Evolutionary conservation across 805 yeast species (phyloP).

Genomic region (Monosporozyma aerobia): DNA sequence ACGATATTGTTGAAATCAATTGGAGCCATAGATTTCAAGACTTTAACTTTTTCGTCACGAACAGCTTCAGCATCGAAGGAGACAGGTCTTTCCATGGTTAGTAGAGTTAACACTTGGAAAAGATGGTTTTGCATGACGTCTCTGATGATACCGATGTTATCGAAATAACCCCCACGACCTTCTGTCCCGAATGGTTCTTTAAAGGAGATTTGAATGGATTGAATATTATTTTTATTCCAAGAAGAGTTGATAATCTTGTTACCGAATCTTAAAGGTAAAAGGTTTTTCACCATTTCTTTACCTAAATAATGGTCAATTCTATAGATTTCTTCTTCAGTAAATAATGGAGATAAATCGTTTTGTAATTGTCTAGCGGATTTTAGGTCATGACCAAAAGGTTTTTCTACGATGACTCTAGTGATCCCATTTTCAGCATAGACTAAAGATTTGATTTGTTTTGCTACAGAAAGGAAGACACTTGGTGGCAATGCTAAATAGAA

Average conservation of each 20-base stretch:
- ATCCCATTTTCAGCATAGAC: constrained; percentile 61
- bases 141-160: constrained; percentile 87
- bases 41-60: constrained; percentile 93
- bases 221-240: constrained; percentile 77
- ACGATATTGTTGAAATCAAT: constrained; percentile 58
- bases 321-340: constrained; percentile 83
- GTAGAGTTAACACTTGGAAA: constrained; percentile 79
- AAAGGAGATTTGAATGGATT: constrained; percentile 79
- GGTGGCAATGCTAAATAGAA: constrained; percentile 95
- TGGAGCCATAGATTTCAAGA: constrained; percentile 69
- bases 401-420: constrained; percentile 83
- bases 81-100: constrained; percentile 93
- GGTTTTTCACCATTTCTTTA: constrained; percentile 94
- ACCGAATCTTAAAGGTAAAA: constrained; percentile 81
- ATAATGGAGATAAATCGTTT: constrained; percentile 67
- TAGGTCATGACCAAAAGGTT: constrained; percentile 94
- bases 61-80: constrained; percentile 87
- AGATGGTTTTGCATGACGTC: constrained; percentile 98
- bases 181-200: constrained; percentile 99
- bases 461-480: constrained; percentile 75
- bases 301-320: constrained; percentile 97
- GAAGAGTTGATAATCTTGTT: constrained; percentile 79
- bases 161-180: constrained; percentile 98
- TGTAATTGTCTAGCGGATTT: constrained; percentile 71
- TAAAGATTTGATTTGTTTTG: constrained; percentile 57